phyloP scores from a whole-genome alignment of 768 basidiomycete genomes.

The Galerina sulciceps region DNA sequence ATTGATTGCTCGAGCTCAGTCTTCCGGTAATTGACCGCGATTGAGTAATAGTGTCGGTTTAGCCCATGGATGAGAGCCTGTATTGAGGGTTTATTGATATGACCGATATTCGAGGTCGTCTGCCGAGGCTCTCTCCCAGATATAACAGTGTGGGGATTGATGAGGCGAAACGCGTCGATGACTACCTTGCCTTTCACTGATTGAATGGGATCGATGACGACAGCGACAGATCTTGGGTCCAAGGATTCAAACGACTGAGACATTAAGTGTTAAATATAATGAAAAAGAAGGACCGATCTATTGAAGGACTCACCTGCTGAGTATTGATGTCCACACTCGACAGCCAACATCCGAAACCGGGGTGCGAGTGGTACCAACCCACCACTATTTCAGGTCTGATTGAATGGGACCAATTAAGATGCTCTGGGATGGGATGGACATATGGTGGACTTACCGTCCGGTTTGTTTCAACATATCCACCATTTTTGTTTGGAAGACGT shows the following conservation, averaged over 20 bases:
- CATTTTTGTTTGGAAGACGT: slow-evolving; percentile 99
- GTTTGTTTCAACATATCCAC: slow-evolving; percentile 99
- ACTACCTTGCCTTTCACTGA: slow-evolving; percentile 99
- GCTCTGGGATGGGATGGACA: slow-evolving; percentile 13
- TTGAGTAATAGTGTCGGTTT: slow-evolving; percentile 97
- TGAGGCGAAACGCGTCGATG: slow-evolving; percentile 97
- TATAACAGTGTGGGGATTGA: slow-evolving; percentile 89
- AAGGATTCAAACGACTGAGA: slow-evolving; percentile 93
- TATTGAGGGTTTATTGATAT: slow-evolving; percentile 99
- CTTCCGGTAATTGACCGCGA: slow-evolving; percentile 97
- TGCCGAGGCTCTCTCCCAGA: slow-evolving; percentile 94
- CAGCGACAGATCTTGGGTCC: slow-evolving; percentile 91
- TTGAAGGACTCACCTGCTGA: slow-evolving; percentile 70
- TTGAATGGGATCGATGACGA: slow-evolving; percentile 98
- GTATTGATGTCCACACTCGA: slow-evolving; percentile 99
- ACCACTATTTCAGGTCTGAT: slow-evolving; percentile 94
- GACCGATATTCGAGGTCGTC: slow-evolving; percentile 97
- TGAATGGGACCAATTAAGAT: slow-evolving; percentile 1
- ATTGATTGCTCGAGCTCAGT: slow-evolving; percentile 98
- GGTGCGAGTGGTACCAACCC: slow-evolving; percentile 99
- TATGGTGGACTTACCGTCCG: slow-evolving; percentile 68
- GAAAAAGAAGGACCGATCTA: slow-evolving; percentile 8
- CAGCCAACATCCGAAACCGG: slow-evolving; percentile 99
- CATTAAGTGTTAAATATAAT: slow-evolving; percentile 7
- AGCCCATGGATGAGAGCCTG: slow-evolving; percentile 97